phyloP scores from a whole-genome alignment of 169 alveolate genomes.

The Blepharisma undulans region DNA sequence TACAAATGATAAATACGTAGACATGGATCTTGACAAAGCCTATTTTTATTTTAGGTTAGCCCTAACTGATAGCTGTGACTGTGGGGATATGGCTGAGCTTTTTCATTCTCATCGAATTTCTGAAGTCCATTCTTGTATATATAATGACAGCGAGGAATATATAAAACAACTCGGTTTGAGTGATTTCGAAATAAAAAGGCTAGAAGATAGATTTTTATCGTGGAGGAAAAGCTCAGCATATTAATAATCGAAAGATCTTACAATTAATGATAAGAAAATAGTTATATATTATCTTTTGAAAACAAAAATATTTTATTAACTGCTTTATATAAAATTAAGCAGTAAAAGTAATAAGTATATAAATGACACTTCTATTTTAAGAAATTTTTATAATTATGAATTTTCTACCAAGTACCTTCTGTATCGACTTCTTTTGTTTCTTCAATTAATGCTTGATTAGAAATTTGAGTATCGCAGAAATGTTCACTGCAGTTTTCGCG shows the following conservation, averaged over 20 bases:
- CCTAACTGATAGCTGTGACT: neutral
- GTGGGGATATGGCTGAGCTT: neutral
- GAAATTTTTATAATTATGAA: too few relatives aligned
- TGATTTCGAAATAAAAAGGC: neutral
- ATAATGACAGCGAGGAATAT: neutral
- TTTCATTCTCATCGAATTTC: neutral
- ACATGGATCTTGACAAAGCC: neutral
- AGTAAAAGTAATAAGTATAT: too few relatives aligned
- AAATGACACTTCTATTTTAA: neutral
- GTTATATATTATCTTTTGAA: too few relatives aligned
- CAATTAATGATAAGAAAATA: neutral
- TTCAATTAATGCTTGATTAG: neutral
- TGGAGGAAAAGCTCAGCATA: neutral
- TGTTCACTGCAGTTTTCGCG: neutral
- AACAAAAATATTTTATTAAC: too few relatives aligned
- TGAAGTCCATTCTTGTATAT: slow-evolving; percentile 10
- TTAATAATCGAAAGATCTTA: neutral
- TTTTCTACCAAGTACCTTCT: neutral
- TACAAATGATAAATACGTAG: neutral
- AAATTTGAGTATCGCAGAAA: neutral
- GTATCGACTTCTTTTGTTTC: neutral
- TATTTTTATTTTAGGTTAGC: slow-evolving; percentile 6
- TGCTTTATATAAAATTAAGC: too few relatives aligned
- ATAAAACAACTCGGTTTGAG: neutral
- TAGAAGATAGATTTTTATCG: neutral